Percentiles rank a stretch among this genome's conserved stretches.
Evolutionary conservation across 805 yeast species (phyloP).

Genomic region (Yarrowia alimentaria): DNA sequence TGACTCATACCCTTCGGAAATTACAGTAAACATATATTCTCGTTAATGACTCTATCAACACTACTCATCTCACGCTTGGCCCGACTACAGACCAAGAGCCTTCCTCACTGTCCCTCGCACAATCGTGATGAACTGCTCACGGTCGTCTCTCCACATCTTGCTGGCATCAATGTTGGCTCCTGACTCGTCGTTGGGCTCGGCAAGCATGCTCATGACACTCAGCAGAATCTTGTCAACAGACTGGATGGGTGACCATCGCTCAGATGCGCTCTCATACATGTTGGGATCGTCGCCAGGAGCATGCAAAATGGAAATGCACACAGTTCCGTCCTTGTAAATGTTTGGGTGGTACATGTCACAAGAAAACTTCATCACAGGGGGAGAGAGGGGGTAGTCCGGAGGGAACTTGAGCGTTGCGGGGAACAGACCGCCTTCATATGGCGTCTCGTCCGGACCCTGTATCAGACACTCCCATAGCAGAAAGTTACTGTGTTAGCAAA

Average conservation of each 20-base stretch:
- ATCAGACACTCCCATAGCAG: constrained; percentile 81
- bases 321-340: constrained; percentile 90
- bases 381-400: constrained; percentile 74
- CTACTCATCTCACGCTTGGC: background rate
- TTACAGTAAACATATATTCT: too few species aligned
- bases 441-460: constrained; percentile 81
- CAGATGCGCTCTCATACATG: constrained; percentile 92
- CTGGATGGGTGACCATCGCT: constrained; percentile 97
- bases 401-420: constrained; percentile 75
- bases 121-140: constrained; percentile 60
- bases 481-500: constrained; percentile 44
- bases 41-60: background rate
- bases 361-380: constrained; percentile 71
- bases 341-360: constrained; percentile 92
- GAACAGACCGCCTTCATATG: constrained; percentile 85
- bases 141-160: constrained; percentile 87
- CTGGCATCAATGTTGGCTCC: constrained; percentile 85
- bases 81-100: constrained; percentile 60
- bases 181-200: constrained; percentile 91
- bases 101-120: constrained; percentile 68
- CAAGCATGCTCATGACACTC: constrained; percentile 92
- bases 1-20: too few species aligned
- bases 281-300: constrained; percentile 97
- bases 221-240: constrained; percentile 93
- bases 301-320: constrained; percentile 91